Evolutionary conservation across 1,284 basidiomycete genomes (phyloP), one percentile per base, ranked within the genome.

Genomic region (Leccinum fuscescens): DNA sequence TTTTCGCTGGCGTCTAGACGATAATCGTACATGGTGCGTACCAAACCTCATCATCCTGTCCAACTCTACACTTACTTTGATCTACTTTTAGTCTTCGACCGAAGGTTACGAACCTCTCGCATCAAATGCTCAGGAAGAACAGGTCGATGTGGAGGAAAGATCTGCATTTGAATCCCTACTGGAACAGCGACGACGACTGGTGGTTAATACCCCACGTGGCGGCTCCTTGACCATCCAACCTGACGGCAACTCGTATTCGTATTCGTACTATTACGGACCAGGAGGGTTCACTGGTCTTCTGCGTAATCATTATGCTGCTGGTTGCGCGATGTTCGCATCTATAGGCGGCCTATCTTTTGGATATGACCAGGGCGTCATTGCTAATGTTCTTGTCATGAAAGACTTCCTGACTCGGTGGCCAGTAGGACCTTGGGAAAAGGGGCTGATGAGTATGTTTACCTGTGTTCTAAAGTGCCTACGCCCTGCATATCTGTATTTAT

Each of bases 381-480:
- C 90, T 3, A 92, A 92, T 71, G 85, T 93, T 7, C 80, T 93
- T 14, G 88, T 91, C n/a, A 93, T 93, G 90, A 76, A 79, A 54
- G 86, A 90, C 64, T 93, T 93, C 66, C 65, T 81, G 33, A 65
- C 73, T 55, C 79, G 84, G 11, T 92, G 85, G 82, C 88, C 86
- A 6, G 77, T 90, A 11, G 84, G 83, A 15, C 82, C 89, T 8
- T 80, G 88, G 77, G 83, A 90, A 72, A 88, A 85, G 67, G 90
- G 90, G 4, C 74, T 84, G 12, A 88, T 92, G 81, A 91, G 90
- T 89, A 67, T 63, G 85, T 78, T 46, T 22, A 33, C 22, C 2
- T 39, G n/a, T 56, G 24, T 15, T 54, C 31, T 35, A 20, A 6
- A 50, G 12, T 39, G 7, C 35, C 15, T 24, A 22, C 42, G 55